Percentiles rank a stretch among this genome's conserved stretches.
These are phyloP conservation scores for Moelleriella libera DNA, from an alignment of 2,329 filamentous ascomycete species.

Conservation along the genomic window DNA sequence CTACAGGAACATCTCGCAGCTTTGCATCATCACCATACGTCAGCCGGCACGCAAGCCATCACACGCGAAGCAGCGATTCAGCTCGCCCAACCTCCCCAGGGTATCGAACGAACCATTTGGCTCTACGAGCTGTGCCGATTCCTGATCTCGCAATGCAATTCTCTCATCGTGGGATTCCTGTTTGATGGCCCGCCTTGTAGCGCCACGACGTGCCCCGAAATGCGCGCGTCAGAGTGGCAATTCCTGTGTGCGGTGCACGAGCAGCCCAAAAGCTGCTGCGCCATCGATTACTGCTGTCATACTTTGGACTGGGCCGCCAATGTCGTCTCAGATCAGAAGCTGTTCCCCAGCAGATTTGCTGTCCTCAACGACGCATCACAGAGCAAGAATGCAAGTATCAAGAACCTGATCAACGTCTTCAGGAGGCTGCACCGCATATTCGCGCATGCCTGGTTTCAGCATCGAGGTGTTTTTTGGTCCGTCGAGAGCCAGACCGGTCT, in stretches of 20 bases:
- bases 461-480: conserved; percentile 87
- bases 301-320: conserved; percentile 97
- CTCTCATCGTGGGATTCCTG: conserved; percentile 82
- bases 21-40: conserved; percentile 70
- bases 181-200: conserved; percentile 85
- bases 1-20: conserved; percentile 94
- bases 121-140: conserved; percentile 96
- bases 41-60: conserved; percentile 53
- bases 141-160: conserved; percentile 87
- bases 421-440: conserved; percentile 90
- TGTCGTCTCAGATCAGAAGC: conserved; percentile 83
- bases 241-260: conserved; percentile 97
- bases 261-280: conserved; percentile 90
- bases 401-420: conserved; percentile 91
- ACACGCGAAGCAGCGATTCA: conserved; percentile 60
- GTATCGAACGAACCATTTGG: conserved; percentile 81
- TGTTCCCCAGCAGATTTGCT: conserved; percentile 77
- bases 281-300: conserved; percentile 98
- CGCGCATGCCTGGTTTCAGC: conserved; percentile 97
- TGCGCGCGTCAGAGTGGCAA: conserved; percentile 98
- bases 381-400: conserved; percentile 51
- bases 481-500: conserved; percentile 83
- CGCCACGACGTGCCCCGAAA: conserved; percentile 80
- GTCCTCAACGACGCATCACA: conserved; percentile 35
- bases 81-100: conserved; percentile 66